Evolutionary conservation across 2,329 filamentous ascomycete genomes (phyloP).

Genomic region (Coniochaeta hoffmannii): DNA sequence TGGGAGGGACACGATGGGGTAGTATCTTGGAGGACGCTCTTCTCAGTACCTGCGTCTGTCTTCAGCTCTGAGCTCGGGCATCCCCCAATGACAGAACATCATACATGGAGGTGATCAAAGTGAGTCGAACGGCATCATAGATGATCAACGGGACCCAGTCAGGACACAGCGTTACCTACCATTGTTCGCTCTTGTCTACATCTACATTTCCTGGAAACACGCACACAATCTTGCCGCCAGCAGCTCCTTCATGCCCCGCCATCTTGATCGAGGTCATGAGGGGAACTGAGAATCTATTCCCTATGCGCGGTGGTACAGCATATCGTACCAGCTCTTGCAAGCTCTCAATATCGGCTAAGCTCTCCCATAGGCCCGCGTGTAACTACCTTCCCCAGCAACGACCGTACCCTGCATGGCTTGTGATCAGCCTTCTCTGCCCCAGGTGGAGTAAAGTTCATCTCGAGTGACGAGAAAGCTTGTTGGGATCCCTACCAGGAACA

Average conservation of each 20-base stretch:
- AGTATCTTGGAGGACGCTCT: too few species aligned
- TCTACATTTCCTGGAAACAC: not conserved
- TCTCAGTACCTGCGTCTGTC: not conserved
- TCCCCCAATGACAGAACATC: not conserved
- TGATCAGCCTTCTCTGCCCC: not conserved
- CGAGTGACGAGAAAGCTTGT: not conserved
- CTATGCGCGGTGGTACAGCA: not conserved
- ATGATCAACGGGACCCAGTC: not conserved
- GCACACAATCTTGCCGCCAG: not conserved
- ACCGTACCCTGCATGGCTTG: not conserved
- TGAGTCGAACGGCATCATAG: not conserved
- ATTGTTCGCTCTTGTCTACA: not conserved
- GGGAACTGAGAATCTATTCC: not conserved
- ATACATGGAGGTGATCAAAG: not conserved
- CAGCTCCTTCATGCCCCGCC: not conserved
- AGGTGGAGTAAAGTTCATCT: not conserved
- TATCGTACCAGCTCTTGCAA: not conserved
- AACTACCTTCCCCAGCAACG: not conserved
- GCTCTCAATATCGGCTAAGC: constrained; percentile 1
- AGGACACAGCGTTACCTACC: not conserved
- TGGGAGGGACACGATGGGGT: not conserved
- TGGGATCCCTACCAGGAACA: not conserved
- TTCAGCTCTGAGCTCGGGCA: not conserved
- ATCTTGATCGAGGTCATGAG: not conserved
- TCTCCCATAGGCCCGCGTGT: constrained; percentile 1